A percentile compares a stretch with the other conserved stretches of the same genome.
Conservation (phyloP, 495 filamentous ascomycete genomes). For the Xylaria longipes region DNA sequence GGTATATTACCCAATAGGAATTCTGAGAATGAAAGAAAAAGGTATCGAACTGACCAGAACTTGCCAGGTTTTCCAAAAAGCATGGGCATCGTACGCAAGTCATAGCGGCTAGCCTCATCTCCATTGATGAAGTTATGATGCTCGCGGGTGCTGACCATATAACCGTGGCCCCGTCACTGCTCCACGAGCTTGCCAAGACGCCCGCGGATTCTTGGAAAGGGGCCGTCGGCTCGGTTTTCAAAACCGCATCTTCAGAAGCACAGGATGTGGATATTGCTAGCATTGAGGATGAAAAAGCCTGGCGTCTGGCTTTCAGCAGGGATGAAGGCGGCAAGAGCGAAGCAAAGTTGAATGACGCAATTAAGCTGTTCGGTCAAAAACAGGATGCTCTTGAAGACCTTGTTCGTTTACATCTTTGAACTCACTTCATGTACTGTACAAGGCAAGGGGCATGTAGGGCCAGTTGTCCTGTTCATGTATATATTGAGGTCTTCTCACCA, state of each 20-base stretch:
- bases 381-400: constrained; percentile 60
- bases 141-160: constrained; percentile 65
- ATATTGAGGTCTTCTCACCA: no score
- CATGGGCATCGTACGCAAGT: constrained; percentile 54
- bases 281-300: constrained; percentile 52
- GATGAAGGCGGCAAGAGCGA: constrained; percentile 56
- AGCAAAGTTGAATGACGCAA: constrained; percentile 61
- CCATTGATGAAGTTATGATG: constrained; percentile 60
- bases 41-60: neutral
- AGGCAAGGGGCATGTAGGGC: no score
- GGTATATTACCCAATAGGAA: constrained; percentile 37
- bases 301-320: constrained; percentile 57
- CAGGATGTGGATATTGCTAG: constrained; percentile 24
- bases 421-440: no score
- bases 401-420: constrained; percentile 31
- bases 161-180: constrained; percentile 60
- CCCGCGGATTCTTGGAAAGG: constrained; percentile 43
- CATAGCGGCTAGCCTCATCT: constrained; percentile 63
- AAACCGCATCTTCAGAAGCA: constrained; percentile 24
- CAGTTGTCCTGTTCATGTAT: no score
- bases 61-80: constrained; percentile 43
- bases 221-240: constrained; percentile 48
- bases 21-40: neutral
- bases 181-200: constrained; percentile 53
- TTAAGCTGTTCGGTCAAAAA: constrained; percentile 67